Evolutionary conservation across 331 rosid genomes (phyloP), one percentile per base, ranked within the genome.

Genomic region (Pyracantha coccinea): DNA sequence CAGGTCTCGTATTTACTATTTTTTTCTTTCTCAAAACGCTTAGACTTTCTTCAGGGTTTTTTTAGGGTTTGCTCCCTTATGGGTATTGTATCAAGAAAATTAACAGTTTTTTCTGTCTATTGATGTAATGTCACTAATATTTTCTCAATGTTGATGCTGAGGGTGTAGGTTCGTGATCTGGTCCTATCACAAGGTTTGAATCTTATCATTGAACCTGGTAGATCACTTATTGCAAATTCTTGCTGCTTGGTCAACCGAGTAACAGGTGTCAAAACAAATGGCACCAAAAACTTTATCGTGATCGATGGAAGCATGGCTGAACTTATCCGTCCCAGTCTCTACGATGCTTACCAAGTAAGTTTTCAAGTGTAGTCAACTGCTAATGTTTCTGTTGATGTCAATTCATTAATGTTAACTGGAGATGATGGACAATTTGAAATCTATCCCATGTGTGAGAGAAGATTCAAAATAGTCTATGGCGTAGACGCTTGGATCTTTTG

Each of bases 271-370:
- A 95, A 95, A 84, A 95, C 97, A 55, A 95, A 95, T 57, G 99
- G 99, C 74, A 90, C 97, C 19, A 95, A 92, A 81, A 95, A 88
- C 76, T 95, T 95, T 41, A 74, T 95, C 38, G 99, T 95, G 33
- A 89, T 95, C 14, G 99, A 95, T 76, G 99, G 99, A 69, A 92
- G 99, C 81, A 92, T 92, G 97, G 93, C 99, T 38, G 97, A 95
- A 83, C 99, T 95, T 77, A 95, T 95, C 78, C 97, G 97, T n/a
- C 99, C 99, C 9, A 94, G 99, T 80, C 96, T 94, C 29, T 94
- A 95, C 60, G 99, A 82, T 79, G 97, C 99, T 38, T 95, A 92
- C 85, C 99, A 92, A 86, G 99, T 94, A 83, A 85, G 84, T 80
- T 77, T 75, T 29, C 23, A 33, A 33, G 58, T 66, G 15, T 19